Conservation (phyloP, 495 filamentous ascomycete species). For the Aspergillus affinis region DNA sequence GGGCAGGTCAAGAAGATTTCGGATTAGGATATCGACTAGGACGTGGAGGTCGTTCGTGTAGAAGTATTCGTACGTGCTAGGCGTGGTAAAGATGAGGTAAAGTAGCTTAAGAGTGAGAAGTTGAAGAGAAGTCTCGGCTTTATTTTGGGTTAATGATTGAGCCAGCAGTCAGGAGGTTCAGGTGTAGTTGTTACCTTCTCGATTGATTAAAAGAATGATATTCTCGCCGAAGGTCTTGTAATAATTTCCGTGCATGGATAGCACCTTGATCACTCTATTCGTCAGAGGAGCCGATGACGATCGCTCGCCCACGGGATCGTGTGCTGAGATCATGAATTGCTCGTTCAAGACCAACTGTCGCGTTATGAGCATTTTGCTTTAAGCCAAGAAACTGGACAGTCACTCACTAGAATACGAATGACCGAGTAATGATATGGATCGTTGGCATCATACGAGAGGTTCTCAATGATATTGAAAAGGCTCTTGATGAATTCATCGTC, state of each 20-base stretch:
- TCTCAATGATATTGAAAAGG: constrained; percentile 86
- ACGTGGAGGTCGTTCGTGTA: constrained; percentile 97
- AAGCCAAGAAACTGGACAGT: constrained; percentile 8
- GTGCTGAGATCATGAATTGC: constrained; percentile 86
- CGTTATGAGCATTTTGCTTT: constrained; percentile 16
- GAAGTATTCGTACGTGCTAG: constrained; percentile 92
- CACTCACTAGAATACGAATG: constrained; percentile 82
- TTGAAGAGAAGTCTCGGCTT: constrained; percentile 82
- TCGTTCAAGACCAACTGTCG: constrained; percentile 90
- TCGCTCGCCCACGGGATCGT: constrained; percentile 47
- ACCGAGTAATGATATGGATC: constrained; percentile 97
- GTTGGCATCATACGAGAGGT: constrained; percentile 80
- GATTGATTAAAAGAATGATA: constrained; percentile 92
- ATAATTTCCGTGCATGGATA: constrained; percentile 71
- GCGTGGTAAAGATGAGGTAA: constrained; percentile 91
- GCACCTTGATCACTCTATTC: constrained; percentile 88
- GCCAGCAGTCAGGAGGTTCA: neutral
- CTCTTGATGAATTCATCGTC: constrained; percentile 84
- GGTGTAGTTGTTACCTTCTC: constrained; percentile 62
- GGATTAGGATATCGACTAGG: constrained; percentile 91
- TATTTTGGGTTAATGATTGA: constrained; percentile 18
- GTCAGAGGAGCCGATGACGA: constrained; percentile 58
- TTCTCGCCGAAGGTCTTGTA: constrained; percentile 98
- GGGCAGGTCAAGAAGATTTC: constrained; percentile 90
- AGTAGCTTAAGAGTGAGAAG: constrained; percentile 92